A percentile compares a stretch with the other conserved stretches of the same genome.
Conservation (phyloP, 78 protist species). For the Chrysochromulina parva region DNA sequence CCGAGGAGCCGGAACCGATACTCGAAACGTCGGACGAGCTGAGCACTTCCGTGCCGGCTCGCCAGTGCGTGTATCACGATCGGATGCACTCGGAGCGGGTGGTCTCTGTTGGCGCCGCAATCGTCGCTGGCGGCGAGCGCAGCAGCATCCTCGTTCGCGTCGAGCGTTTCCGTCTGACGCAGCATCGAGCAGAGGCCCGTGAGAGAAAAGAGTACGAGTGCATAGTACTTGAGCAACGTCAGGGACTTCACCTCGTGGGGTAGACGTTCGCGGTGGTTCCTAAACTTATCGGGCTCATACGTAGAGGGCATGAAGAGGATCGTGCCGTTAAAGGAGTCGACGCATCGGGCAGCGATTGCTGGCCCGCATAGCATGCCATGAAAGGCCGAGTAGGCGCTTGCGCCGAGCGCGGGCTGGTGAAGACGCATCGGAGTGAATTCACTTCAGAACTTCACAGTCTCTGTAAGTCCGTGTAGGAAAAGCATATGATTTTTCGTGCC, state of each 20-base stretch:
- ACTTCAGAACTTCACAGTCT: no score
- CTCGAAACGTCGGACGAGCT: not conserved
- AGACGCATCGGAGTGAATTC: no score
- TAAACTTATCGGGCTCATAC: not conserved
- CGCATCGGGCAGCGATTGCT: not conserved
- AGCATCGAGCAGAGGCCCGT: not conserved
- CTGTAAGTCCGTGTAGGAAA: no score
- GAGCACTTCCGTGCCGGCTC: no score
- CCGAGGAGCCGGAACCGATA: not conserved
- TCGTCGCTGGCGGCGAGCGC: not conserved
- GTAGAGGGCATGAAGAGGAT: not conserved
- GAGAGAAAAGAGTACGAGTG: not conserved
- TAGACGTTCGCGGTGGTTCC: not conserved
- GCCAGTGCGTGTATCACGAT: not conserved
- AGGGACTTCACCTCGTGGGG: not conserved
- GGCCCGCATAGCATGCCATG: not conserved
- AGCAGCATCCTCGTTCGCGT: not conserved
- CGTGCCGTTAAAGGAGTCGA: not conserved
- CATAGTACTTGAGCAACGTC: not conserved
- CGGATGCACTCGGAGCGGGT: not conserved
- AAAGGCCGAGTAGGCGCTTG: not conserved
- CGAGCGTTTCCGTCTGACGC: not conserved
- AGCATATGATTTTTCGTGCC: no score
- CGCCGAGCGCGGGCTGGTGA: no score
- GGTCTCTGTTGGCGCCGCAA: not conserved